Evolutionary conservation across 768 basidiomycete species (phyloP), one percentile per base, ranked within the genome.

Genomic region (Tulasnella sp.): DNA sequence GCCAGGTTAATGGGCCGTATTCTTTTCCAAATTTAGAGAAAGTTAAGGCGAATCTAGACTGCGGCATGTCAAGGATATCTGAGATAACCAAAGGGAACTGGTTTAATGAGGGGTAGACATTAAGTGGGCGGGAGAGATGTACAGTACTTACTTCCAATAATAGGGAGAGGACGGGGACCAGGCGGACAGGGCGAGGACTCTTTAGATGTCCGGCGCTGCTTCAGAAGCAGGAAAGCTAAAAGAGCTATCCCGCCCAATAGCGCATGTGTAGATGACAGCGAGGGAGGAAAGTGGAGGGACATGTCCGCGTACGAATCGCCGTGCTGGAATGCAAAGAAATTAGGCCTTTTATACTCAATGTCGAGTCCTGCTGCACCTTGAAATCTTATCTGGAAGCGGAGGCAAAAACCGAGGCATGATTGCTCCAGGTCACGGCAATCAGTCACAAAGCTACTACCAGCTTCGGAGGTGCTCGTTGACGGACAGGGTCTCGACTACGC

Each of bases 1-100:
- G 64, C 64, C 54, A 76, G 42, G 75, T 76, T 11, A 76, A 20
- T 1, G 75, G 75, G 2, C 75, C 75, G 75, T 76, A 76, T 31
- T 76, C 7, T 20, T 50, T 14, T 20, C 42, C 75, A 16, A 31
- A 54, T 24, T 50, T 37, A 6, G 46, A n/a, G 16, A 3, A 76
- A 1, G 18, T 50, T 1, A 46, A 9, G 48, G 46, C n/a, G 18
- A 20, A 54, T 12, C 8, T 48, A 22, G 42, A 31, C 42, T 37
- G 34, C 11, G 75, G 75, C 75, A 76, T 31, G 31, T 76, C 46
- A 20, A 44, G 34, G 16, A 76, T 18, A 76, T 76, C 75, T 76
- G 54, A n/a, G n/a, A 69, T 31, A 4, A 20, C 1, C 22, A 34
- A 34, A 12, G 41, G 22, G 16, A 28, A 76, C 11, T 7, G 11